Evolutionary conservation across 192 early-diverging fungal genomes (phyloP), one percentile per base, ranked within the genome.

Genomic region (Dimargaris cristalligena): DNA sequence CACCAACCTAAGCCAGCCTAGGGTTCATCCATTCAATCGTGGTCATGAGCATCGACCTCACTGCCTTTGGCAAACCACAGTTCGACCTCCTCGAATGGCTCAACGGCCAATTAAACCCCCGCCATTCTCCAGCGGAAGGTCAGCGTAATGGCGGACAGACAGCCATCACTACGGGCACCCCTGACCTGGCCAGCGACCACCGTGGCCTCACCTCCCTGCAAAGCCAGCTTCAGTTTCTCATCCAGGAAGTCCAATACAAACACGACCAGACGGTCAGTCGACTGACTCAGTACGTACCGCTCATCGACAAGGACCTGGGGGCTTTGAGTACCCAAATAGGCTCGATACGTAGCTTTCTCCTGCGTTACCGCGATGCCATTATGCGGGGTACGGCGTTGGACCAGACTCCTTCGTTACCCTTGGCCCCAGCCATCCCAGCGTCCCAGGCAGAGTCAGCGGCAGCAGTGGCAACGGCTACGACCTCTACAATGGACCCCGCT

Each of bases 211-310:
- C 34, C 4, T 32, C 55, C 10, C n/a, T 57, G 26, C 55, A 38
- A 22, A 34, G 34, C 22, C 55, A 57, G 55, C 34, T 57, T 22
- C 55, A 57, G 33, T 57, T 57, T 34, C 55, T 57, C 55, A 57
- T 57, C 55, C 55, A 57, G 32, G 55, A 57, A n/a, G 55, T 57
- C 14, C 55, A 57, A 26, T 34, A 22, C 33, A 57, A 57, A n/a
- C 55, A 57, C 35, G 55, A 57, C 55, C 30, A 34, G 32, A 57
- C 33, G 13, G 32, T 31, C 11, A 32, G 33, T 18, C 18, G 26
- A 34, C 34, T 57, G n/a, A 38, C 35, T 9, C 33, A 38, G 16
- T 31, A 18, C 22, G 38, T 57, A 34, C 34, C 34, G n/a, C 34
- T 31, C 55, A 57, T 38, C 34, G 16, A n/a, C 34, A 57, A 57